Conservation (phyloP, 768 basidiomycete species). For the Trametopsis cervina region DNA sequence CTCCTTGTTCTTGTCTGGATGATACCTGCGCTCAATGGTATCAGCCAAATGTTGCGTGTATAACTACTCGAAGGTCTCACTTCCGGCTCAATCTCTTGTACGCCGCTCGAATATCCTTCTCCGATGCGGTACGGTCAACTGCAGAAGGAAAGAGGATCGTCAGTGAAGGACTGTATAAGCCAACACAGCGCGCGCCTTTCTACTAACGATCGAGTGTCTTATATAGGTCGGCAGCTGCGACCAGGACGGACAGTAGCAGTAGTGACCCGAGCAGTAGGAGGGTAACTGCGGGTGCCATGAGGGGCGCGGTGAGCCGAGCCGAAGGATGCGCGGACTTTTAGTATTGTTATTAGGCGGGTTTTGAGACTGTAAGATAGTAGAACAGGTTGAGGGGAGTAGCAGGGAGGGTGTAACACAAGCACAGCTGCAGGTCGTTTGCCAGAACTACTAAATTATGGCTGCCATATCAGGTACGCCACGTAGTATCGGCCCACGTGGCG, state of each 20-base stretch:
- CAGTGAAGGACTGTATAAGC: slow-evolving; percentile 16
- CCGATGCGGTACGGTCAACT: slow-evolving; percentile 74
- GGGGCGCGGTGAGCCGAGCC: too few species aligned
- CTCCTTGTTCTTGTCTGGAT: slow-evolving; percentile 95
- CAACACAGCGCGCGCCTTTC: slow-evolving; percentile 25
- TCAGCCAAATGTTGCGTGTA: background rate
- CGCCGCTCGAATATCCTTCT: slow-evolving; percentile 85
- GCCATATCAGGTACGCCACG: background rate
- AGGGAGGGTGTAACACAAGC: background rate
- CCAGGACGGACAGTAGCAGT: slow-evolving; percentile 27
- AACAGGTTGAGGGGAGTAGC: background rate
- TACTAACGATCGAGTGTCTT: slow-evolving; percentile 74
- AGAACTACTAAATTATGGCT: too few species aligned
- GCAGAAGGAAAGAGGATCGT: slow-evolving; percentile 17
- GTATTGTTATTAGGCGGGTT: too few species aligned
- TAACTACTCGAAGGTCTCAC: slow-evolving; percentile 22
- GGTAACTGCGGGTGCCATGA: slow-evolving; percentile 20
- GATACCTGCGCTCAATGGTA: slow-evolving; percentile 29
- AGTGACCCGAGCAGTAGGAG: slow-evolving; percentile 25
- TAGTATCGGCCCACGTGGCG: background rate
- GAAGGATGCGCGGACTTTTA: too few species aligned
- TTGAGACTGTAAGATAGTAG: too few species aligned
- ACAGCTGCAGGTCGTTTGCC: too few species aligned
- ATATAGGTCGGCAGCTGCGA: slow-evolving; percentile 67
- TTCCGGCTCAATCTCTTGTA: slow-evolving; percentile 87